Percentiles rank a stretch among this genome's conserved stretches.
phyloP scores from a whole-genome alignment of 305 asterid species.

The Solanum aculeatissimum region DNA sequence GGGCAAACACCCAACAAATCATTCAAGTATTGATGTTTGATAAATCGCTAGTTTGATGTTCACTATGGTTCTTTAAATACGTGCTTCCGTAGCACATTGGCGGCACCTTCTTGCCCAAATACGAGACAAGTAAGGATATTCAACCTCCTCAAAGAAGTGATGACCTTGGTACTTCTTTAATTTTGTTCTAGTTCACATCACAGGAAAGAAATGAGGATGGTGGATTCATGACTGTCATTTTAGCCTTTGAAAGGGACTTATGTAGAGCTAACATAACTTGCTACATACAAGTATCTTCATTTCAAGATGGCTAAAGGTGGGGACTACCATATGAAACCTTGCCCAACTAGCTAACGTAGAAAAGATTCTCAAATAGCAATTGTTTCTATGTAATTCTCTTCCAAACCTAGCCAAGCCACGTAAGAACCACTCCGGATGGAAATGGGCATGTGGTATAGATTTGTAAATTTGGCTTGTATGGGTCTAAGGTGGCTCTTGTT shows the following conservation, averaged over 20 bases:
- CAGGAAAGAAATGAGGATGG: neutral
- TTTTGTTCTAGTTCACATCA: neutral
- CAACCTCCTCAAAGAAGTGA: neutral
- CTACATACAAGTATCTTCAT: neutral
- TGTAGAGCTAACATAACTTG: neutral
- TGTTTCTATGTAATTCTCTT: neutral
- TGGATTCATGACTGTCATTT: neutral
- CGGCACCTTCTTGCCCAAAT: neutral
- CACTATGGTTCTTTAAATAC: neutral
- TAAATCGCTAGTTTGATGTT: neutral
- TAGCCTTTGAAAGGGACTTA: neutral
- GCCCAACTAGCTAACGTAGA: neutral
- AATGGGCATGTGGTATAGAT: neutral
- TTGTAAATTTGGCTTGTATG: neutral
- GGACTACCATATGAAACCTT: neutral
- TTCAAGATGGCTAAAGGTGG: neutral
- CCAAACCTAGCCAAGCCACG: neutral
- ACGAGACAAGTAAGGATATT: neutral
- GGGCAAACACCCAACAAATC: too few species aligned
- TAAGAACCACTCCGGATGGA: neutral
- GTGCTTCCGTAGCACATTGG: neutral
- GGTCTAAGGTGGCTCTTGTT: neutral
- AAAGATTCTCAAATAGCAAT: neutral
- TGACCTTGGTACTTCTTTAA: neutral
- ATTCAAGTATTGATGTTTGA: too few species aligned